Evolutionary conservation across 768 basidiomycete species (phyloP).

Genomic region (Leucosporidium yakuticum): DNA sequence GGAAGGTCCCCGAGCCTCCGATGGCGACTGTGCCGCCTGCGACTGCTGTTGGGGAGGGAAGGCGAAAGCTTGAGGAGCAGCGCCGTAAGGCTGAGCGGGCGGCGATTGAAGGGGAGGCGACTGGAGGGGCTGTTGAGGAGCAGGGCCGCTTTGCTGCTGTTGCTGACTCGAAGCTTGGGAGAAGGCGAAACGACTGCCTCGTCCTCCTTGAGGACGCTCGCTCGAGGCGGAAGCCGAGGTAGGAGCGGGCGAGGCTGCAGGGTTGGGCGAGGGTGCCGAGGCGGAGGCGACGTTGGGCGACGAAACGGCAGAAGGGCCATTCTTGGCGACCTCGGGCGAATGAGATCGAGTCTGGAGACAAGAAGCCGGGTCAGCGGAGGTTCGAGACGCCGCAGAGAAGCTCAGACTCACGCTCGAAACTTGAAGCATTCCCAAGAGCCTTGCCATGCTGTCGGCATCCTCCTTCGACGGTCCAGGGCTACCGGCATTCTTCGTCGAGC

Average conservation of each 20-base stretch:
- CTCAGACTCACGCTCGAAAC: slow-evolving; percentile 15
- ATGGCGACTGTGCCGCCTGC: background rate
- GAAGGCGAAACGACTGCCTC: slow-evolving; percentile 9
- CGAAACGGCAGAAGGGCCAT: background rate
- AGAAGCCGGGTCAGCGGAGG: background rate
- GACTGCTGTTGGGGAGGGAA: background rate
- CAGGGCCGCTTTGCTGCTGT: background rate
- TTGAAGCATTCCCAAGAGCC: slow-evolving; percentile 32
- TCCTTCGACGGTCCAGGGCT: slow-evolving; percentile 22
- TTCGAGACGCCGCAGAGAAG: background rate
- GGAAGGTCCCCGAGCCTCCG: too few relatives aligned
- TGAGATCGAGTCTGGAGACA: slow-evolving; percentile 5
- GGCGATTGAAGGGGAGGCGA: background rate
- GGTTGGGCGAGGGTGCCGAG: background rate
- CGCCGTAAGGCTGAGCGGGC: background rate
- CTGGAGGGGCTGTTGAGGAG: background rate
- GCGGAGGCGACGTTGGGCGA: background rate
- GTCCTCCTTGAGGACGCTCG: background rate
- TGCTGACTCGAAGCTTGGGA: background rate
- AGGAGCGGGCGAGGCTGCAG: background rate
- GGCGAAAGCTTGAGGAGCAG: background rate
- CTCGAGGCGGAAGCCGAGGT: background rate
- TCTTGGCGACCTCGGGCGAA: background rate
- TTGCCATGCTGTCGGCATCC: slow-evolving; percentile 29
- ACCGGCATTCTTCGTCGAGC: background rate